Percentiles rank a stretch among this genome's conserved stretches.
Conservation (phyloP, 371 early-diverging fungal genomes). For the Spraguea lophii region DNA sequence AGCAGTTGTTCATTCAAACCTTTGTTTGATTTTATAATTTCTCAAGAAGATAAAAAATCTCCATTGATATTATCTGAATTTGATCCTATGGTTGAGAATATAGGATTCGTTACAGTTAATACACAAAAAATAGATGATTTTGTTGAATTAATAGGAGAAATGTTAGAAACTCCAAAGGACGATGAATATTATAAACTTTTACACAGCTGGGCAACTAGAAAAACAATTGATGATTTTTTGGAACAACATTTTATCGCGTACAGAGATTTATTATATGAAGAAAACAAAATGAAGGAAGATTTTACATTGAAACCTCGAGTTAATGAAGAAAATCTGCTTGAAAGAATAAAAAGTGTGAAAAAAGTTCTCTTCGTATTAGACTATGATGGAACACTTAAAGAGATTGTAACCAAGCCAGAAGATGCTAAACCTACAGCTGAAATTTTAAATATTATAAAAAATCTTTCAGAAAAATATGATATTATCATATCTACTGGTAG, state of each 20-base stretch:
- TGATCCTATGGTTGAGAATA: slow-evolving; percentile 32
- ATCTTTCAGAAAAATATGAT: slow-evolving; percentile 14
- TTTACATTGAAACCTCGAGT: background rate
- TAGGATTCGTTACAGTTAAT: slow-evolving; percentile 25
- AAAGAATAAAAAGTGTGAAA: background rate
- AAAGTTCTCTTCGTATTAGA: slow-evolving; percentile 34
- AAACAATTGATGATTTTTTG: background rate
- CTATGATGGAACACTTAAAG: slow-evolving; percentile 46
- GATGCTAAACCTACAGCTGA: slow-evolving; percentile 34
- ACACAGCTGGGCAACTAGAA: background rate
- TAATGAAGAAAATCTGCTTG: background rate
- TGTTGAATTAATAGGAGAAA: slow-evolving; percentile 20
- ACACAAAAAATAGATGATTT: slow-evolving; percentile 37
- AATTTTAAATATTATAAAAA: slow-evolving; percentile 21
- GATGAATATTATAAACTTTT: background rate
- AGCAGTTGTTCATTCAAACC: slow-evolving; percentile 42
- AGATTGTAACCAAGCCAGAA: slow-evolving; percentile 25
- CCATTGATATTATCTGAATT: slow-evolving; percentile 36
- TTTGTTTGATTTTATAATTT: slow-evolving; percentile 42
- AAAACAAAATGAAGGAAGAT: background rate
- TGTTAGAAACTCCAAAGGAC: background rate
- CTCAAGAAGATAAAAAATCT: slow-evolving; percentile 27
- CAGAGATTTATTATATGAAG: too few relatives aligned
- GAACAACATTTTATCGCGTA: too few relatives aligned
- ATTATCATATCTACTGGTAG: slow-evolving; percentile 42